Conservation (phyloP, 2,329 filamentous ascomycete species). For the Gliomastix tumulicola region DNA sequence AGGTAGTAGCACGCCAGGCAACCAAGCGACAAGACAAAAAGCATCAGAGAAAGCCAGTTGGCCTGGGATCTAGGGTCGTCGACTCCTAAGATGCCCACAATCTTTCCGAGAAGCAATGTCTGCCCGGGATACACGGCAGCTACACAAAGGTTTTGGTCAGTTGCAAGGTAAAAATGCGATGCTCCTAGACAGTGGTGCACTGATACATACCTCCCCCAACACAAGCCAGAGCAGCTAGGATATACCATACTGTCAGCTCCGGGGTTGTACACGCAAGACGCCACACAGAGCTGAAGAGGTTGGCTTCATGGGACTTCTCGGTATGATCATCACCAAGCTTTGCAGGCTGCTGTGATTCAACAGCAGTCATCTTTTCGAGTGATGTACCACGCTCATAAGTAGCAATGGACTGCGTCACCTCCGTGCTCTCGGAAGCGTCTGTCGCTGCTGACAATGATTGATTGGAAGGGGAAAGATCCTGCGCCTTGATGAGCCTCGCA, state of each 20-base stretch:
- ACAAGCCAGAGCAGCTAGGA: neutral
- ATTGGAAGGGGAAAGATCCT: constrained; percentile 6
- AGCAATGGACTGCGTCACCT: no score
- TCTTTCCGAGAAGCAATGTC: constrained; percentile 8
- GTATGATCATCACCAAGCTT: no score
- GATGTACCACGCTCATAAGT: no score
- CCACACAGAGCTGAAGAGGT: no score
- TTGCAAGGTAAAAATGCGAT: no score
- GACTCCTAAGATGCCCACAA: constrained; percentile 15
- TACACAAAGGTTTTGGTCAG: constrained; percentile 23
- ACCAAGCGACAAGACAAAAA: constrained; percentile 33
- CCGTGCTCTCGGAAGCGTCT: no score
- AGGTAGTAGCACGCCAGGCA: constrained; percentile 26
- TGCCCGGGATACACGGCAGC: neutral
- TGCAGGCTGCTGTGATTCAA: no score
- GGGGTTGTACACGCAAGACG: neutral
- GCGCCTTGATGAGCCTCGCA: constrained; percentile 10
- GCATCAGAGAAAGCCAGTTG: constrained; percentile 41
- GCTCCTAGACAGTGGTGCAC: no score
- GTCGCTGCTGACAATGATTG: no score
- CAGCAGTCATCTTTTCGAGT: no score
- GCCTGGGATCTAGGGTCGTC: constrained; percentile 11
- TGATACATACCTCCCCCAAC: neutral
- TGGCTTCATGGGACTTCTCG: no score
- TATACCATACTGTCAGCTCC: neutral